Evolutionary conservation across 768 basidiomycete genomes (phyloP), one percentile per base, ranked within the genome.

Genomic region (Tricholoma furcatifolium): DNA sequence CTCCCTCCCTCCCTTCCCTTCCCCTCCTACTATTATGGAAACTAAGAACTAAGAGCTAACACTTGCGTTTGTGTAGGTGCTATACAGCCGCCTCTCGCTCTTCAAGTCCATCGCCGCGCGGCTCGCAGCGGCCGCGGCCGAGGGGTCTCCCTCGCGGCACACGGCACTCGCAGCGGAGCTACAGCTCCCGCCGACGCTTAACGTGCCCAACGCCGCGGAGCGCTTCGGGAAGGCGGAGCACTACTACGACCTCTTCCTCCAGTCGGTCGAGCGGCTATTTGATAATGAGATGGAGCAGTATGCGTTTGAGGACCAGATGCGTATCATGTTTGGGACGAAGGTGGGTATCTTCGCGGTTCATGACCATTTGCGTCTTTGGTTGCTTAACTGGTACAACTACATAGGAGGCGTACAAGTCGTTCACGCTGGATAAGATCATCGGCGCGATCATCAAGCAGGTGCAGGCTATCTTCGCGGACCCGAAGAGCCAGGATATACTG

Each of bases 391-490:
- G 12, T 35, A 12, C 7, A 4, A 27, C 11, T 35, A 12, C 11
- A 21, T 55, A 88, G 87, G 76, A 90, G 23, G 85, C 85, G 0
- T 98, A 92, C 68, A 88, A 87, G 64, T 82, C 93, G 62, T 99
- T 97, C 69, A 98, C 96, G 0, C 75, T 97, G 21, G 96, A 99
- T 71, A 94, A 97, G 68, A 76, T 98, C 32, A 80, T 98, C 39
- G 89, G 88, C 1, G 77, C 84, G 1, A 79, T 98, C 55, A 85
- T 99, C 69, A 98, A 97, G 65, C 93, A 95, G 73, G 91, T 90
- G 36, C 89, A 91, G 63, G 66, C 77, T n/a, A 72, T 87, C 30
- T 73, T 89, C n/a, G 66, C 78, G 1, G 90, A 91, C 58, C 62
- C 78, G 2, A 85, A 83, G 61, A 86, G 84, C 62, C 85, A 87